phyloP scores from a whole-genome alignment of 1,284 basidiomycete species.

The Salmacisia buchloeana region DNA sequence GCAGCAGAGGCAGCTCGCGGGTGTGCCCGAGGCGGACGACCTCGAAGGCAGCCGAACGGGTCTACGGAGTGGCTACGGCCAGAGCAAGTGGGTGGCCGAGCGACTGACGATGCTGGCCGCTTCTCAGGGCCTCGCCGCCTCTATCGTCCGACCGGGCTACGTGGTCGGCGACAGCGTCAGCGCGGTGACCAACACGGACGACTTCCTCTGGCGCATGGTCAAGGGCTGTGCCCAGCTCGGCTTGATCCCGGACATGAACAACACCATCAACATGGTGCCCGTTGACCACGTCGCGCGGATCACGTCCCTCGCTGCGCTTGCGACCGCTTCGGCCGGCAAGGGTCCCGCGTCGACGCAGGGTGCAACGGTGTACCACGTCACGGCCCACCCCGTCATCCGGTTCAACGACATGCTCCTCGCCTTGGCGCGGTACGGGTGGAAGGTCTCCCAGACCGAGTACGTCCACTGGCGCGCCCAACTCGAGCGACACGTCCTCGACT shows the following conservation, averaged over 20 bases:
- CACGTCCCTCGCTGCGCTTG: conserved; percentile 55
- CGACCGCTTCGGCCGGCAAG: conserved; percentile 15
- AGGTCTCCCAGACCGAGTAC: conserved; percentile 75
- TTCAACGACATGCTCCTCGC: conserved; percentile 82
- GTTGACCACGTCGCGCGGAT: conserved; percentile 92
- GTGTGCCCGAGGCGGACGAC: conserved; percentile 81
- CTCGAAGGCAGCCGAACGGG: conserved; percentile 75
- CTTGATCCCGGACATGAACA: conserved; percentile 93
- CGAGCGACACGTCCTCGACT: conserved; percentile 80
- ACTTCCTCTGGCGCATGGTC: conserved; percentile 96
- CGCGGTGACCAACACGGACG: conserved; percentile 93
- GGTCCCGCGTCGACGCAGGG: conserved; percentile 46
- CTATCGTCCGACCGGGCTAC: conserved; percentile 89
- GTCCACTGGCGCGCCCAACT: conserved; percentile 83
- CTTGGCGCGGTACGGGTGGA: conserved; percentile 74
- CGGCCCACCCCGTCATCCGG: conserved; percentile 76
- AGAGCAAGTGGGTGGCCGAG: conserved; percentile 98
- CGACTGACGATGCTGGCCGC: conserved; percentile 88
- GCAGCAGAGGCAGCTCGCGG: conserved; percentile 51
- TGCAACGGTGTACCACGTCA: conserved; percentile 77
- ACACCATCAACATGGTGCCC: conserved; percentile 95
- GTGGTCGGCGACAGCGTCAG: conserved; percentile 80
- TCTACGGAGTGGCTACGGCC: conserved; percentile 88
- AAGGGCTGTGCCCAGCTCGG: conserved; percentile 97
- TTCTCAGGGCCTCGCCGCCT: conserved; percentile 74